phyloP scores from a whole-genome alignment of 257 asterid species.

The Jaltomata sinuosa region DNA sequence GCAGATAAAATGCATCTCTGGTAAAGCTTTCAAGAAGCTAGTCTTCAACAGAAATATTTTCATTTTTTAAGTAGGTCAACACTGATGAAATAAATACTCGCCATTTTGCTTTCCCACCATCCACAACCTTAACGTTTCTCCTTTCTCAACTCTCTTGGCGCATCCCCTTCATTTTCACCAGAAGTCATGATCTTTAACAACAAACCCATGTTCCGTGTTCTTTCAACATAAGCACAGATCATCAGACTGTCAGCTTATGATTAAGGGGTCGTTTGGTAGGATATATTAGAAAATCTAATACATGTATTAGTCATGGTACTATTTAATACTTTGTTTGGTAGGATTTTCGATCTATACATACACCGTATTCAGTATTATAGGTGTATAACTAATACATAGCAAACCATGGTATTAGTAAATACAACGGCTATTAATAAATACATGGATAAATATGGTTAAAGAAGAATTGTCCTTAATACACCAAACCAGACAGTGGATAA shows the following conservation, averaged over 20 bases:
- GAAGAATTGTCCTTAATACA: too few species aligned
- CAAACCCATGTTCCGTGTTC: background rate
- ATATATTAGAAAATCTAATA: too few species aligned
- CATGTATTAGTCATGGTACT: too few species aligned
- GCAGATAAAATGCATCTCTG: background rate
- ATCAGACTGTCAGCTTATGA: background rate
- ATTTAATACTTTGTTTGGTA: too few species aligned
- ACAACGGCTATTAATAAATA: too few species aligned
- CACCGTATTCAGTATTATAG: too few species aligned
- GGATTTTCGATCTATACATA: too few species aligned
- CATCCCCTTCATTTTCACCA: background rate
- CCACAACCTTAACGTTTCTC: background rate
- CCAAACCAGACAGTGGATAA: too few species aligned
- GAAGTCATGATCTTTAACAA: background rate
- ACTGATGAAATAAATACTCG: background rate
- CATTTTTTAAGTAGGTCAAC: background rate
- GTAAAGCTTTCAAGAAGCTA: background rate
- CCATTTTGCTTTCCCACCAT: background rate
- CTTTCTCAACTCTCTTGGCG: background rate
- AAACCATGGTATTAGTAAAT: too few species aligned
- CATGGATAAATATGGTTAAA: too few species aligned
- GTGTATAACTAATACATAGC: too few species aligned
- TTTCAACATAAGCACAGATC: background rate
- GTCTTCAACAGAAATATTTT: background rate
- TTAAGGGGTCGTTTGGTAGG: too few species aligned